These are phyloP conservation scores for Chrysochromulina parva DNA, from an alignment of 78 protist species.

Conservation along the genomic window DNA sequence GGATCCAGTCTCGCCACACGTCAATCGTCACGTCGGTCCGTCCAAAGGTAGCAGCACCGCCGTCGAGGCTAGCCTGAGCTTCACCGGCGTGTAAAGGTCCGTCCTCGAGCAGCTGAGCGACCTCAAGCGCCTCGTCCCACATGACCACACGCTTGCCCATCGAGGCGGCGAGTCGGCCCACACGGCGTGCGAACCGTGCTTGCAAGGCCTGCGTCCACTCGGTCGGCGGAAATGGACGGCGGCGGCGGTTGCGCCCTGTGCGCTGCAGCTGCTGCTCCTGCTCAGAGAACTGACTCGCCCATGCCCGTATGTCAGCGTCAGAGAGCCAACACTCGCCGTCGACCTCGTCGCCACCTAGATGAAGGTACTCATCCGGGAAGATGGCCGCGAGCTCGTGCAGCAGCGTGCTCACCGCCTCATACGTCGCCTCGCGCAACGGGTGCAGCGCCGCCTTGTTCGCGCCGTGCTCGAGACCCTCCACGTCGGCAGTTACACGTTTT, in stretches of 20 bases:
- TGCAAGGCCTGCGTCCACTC: too few species aligned
- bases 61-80: too few species aligned
- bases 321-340: slow-evolving; percentile 73
- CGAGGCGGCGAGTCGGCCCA: slow-evolving; percentile 1
- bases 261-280: neutral
- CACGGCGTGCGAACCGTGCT: slow-evolving; percentile 33
- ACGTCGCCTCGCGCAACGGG: slow-evolving; percentile 53
- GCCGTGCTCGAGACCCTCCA: slow-evolving; percentile 3
- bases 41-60: too few species aligned
- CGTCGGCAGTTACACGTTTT: slow-evolving; percentile 39
- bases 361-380: slow-evolving; percentile 57
- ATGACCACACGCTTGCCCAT: neutral
- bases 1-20: neutral
- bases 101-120: too few species aligned
- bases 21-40: neutral
- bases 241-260: too few species aligned
- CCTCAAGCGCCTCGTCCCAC: slow-evolving; percentile 53
- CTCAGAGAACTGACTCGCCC: neutral
- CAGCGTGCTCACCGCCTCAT: neutral
- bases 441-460: slow-evolving; percentile 59
- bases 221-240: too few species aligned
- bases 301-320: neutral
- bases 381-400: neutral
- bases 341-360: slow-evolving; percentile 83
- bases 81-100: too few species aligned